A percentile compares a stretch with the other conserved stretches of the same genome.
Evolutionary conservation across 2,329 filamentous ascomycete genomes (phyloP).

Genomic region (Epichloe hybrida): DNA sequence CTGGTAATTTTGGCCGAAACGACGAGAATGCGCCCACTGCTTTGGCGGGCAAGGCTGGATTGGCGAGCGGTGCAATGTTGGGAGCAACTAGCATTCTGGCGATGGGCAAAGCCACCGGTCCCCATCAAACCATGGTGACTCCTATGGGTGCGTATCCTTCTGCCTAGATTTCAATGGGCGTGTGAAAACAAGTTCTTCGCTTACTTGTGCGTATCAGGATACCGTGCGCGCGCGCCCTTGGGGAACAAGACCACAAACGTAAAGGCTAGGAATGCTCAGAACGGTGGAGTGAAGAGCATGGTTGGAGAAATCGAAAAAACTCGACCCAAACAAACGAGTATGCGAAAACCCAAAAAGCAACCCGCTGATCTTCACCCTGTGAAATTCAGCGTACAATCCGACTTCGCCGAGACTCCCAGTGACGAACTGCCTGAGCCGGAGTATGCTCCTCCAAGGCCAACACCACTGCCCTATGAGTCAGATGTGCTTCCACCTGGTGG

Average conservation of each 20-base stretch:
- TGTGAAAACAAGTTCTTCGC: background rate
- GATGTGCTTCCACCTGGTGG: conserved; percentile 49
- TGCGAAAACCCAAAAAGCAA: conserved; percentile 45
- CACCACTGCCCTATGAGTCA: conserved; percentile 53
- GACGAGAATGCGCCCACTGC: conserved; percentile 59
- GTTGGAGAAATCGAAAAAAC: conserved; percentile 47
- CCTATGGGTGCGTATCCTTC: conserved; percentile 53
- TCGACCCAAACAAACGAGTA: conserved; percentile 42
- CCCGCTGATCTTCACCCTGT: conserved; percentile 37
- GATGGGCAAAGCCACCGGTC: conserved; percentile 30
- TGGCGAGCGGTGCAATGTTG: conserved; percentile 43
- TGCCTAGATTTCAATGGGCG: background rate
- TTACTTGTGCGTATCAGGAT: conserved; percentile 12
- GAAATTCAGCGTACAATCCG: conserved; percentile 50
- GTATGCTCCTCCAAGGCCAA: conserved; percentile 68
- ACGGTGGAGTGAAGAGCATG: conserved; percentile 47
- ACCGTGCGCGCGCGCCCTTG: conserved; percentile 59
- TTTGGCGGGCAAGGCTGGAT: conserved; percentile 27
- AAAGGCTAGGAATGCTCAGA: conserved; percentile 58
- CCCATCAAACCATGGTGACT: conserved; percentile 53
- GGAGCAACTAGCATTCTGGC: conserved; percentile 33
- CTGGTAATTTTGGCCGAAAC: conserved; percentile 61
- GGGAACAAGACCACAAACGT: conserved; percentile 96
- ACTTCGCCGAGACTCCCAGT: conserved; percentile 29
- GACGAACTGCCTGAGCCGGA: conserved; percentile 78